Evolutionary conservation across 306 rosid genomes (phyloP), one percentile per base, ranked within the genome.

Genomic region (Cicer judaicum): DNA sequence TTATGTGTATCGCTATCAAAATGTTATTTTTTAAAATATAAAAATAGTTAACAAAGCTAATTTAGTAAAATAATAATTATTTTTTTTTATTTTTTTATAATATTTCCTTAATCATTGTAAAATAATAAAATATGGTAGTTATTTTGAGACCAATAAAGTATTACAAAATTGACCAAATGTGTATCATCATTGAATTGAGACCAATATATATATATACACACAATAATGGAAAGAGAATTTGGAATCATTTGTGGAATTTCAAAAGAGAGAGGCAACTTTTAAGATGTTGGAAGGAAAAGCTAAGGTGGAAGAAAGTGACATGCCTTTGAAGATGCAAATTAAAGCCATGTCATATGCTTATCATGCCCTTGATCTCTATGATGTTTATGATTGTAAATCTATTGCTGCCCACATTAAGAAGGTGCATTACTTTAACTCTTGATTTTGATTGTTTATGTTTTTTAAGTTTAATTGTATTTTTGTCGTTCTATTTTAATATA

Each of bases 331-430:
- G 82, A 89, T 92, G 96, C 91, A 87, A 87, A 79, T 68, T 56
- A 91, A 90, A 61, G 97, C 93, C 82, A 90, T 86, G 98, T 85
- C 95, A 70, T 90, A 76, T 86, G 98, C 98, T 78, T 90, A 92
- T 77, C 83, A 80, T 9, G 98, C 91, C 24, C 96, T 93, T 77
- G 95, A 93, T 90, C 90, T 87, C 73, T 83, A 77, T 78, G 98
- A 93, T 74, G 98, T 90, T 62, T 61, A 57, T 71, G 95, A 90
- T 59, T 79, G 84, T 82, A 74, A 70, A 21, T 90, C 93, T 1
- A 77, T 93, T 34, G 96, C 96, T 42, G 75, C 82, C 47, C 89
- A 90, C 73, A 84, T 93, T 56, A 93, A 93, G 63, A 88, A 87
- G 98, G 96, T 87, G 24, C 66, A 16, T 49, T 52, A 34, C 10